Percentiles rank a stretch among this genome's conserved stretches.
These are phyloP conservation scores for Yamadazyma mexicana DNA, from an alignment of 1,139 yeast genomes.

Conservation along the genomic window DNA sequence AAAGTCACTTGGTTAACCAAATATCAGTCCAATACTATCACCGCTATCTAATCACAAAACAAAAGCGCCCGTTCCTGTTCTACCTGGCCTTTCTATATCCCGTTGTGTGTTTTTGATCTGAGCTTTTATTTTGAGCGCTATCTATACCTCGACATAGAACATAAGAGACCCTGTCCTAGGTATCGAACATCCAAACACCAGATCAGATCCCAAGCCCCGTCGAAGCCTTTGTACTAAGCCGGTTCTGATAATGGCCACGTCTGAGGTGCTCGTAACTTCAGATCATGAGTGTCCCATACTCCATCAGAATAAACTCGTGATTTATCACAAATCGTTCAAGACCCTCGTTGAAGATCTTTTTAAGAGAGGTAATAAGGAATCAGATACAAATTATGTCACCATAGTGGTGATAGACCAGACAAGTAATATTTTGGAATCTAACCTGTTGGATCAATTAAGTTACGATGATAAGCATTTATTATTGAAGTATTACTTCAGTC, in stretches of 20 bases:
- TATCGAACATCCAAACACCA: too few relatives aligned
- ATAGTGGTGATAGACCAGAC: slow-evolving; percentile 28
- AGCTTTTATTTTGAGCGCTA: too few relatives aligned
- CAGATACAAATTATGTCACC: slow-evolving; percentile 35
- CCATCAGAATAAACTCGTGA: neutral
- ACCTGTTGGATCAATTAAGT: slow-evolving; percentile 21
- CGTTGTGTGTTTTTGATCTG: too few relatives aligned
- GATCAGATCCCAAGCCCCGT: neutral
- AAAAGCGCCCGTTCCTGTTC: too few relatives aligned
- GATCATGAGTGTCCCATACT: neutral
- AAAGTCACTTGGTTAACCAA: too few relatives aligned
- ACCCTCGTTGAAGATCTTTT: slow-evolving; percentile 27
- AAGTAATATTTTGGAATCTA: slow-evolving; percentile 4
- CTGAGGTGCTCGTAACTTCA: slow-evolving; percentile 3
- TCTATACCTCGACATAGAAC: too few relatives aligned
- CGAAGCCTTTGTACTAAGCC: too few relatives aligned
- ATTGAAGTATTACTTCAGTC: slow-evolving; percentile 41
- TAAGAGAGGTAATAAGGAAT: slow-evolving; percentile 34
- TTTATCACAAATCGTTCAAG: slow-evolving; percentile 7
- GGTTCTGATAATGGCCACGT: neutral
- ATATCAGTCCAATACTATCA: too few relatives aligned
- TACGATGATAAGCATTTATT: slow-evolving; percentile 31
- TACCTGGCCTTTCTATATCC: too few relatives aligned
- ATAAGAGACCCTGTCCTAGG: too few relatives aligned
- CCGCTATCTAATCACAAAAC: too few relatives aligned